These are phyloP conservation scores for Vitis hybrid DNA, from an alignment of 177 flowering plant species.

Conservation along the genomic window DNA sequence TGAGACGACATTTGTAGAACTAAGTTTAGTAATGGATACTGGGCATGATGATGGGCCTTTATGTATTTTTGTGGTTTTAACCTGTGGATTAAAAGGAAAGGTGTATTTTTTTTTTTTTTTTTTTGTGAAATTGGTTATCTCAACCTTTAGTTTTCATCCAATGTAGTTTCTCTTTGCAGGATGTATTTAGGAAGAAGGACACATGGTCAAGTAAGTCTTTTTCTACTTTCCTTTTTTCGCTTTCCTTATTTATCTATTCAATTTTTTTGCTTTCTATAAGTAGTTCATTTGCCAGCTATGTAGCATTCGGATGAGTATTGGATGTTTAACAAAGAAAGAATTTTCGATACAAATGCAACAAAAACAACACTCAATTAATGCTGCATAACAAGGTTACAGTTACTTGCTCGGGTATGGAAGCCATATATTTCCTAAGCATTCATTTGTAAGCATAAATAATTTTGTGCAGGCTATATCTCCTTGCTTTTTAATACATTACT, in stretches of 20 bases:
- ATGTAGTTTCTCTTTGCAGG: constrained; percentile 36
- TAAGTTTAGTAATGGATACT: too few relatives aligned
- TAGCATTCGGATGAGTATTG: neutral
- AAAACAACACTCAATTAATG: constrained; percentile 21
- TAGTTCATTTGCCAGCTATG: too few relatives aligned
- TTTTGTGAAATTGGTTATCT: neutral
- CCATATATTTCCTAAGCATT: constrained; percentile 50
- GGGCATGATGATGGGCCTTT: too few relatives aligned
- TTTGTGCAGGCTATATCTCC: too few relatives aligned
- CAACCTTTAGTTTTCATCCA: neutral
- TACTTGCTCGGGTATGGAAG: constrained; percentile 48
- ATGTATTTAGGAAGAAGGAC: constrained; percentile 24
- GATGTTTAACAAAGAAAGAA: neutral
- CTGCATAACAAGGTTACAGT: constrained; percentile 49
- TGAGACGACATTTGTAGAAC: too few relatives aligned
- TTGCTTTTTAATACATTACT: too few relatives aligned
- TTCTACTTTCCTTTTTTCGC: neutral
- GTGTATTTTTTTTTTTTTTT: neutral
- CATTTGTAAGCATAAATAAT: constrained; percentile 41
- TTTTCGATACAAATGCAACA: constrained; percentile 23
- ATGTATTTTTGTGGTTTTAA: too few relatives aligned
- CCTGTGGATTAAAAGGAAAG: too few relatives aligned
- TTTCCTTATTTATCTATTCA: neutral
- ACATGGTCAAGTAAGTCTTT: constrained; percentile 43
- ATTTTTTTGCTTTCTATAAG: too few relatives aligned